Evolutionary conservation across 1,284 basidiomycete genomes (phyloP), one percentile per base, ranked within the genome.

Genomic region (Fomitopsis betulina): DNA sequence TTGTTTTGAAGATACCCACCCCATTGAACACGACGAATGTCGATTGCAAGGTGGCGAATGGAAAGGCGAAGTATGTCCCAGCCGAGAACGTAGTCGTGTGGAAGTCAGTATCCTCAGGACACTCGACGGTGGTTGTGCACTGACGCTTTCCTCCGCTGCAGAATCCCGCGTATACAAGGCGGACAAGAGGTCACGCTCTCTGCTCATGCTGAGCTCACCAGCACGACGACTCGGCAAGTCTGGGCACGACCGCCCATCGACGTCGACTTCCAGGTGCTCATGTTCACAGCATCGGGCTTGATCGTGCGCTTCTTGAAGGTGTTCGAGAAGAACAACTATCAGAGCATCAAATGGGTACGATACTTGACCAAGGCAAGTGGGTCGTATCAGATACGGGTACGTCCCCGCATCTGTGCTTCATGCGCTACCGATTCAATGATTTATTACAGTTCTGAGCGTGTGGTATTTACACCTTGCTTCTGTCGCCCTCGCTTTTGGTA

Each of bases 181-280:
- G 91, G 91, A 17, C 87, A 93, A 63, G 96, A 99, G 75, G 85
- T 87, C 63, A 93, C 93, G 0, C 84, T 99, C 57, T 86, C 86
- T 1, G 96, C 88, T 0, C 86, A 90, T 21, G 96, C 94, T 3
- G 83, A 85, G 38, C 77, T 98, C 54, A 93, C 94, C 1, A 86
- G 86, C 59, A 96, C 92, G 21, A 98, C 96, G 0, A 84, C 85
- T 58, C 86, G 91, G 45, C 95, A 98, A 81, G 87, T 95, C 2
- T 99, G 97, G 97, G 94, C 94, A 10, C 88, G 93, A 25, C 87
- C 94, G 23, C 97, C 97, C 0, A 97, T 99, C 67, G 94, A 91
- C 1, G 93, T 98, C 74, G 95, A 94, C 74, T 99, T 96, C 65
- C 96, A 99, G 77, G 98, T 99, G 47, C 96, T 96, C 1, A 98